Evolutionary conservation across 208 protist species (phyloP), one percentile per base, ranked within the genome.

Genomic region (Acanthamoeba triangularis): DNA sequence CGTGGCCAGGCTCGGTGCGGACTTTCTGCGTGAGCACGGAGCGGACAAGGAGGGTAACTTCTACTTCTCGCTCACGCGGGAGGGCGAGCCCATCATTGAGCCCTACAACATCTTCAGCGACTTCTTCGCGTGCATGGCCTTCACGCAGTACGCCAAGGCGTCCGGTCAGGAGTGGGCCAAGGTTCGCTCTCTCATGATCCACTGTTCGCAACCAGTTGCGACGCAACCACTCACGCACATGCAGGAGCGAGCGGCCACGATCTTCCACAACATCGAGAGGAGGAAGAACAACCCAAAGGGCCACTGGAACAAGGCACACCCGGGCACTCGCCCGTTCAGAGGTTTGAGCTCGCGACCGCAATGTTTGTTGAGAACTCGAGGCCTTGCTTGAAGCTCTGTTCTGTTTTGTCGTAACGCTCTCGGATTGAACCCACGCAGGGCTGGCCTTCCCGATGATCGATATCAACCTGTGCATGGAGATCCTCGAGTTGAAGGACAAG

Each of bases 51-150:
- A 78, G 10, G 90, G 61, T 47, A 78, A 94, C 56, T 94, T 35
- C 59, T 94, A 94, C 47, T 94, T 94, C 56, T 67, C 90, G 28
- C 44, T 94, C 14, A 94, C 41, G 11, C 65, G 56, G 1, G 35
- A 94, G 63, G 90, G 90, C 11, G 33, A 78, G 41, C 90, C 90
- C 30, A 56, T 94, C 49, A 65, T 94, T 10, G 47, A 67, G 30
- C 90, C 90, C 47, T 94, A 85, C 90, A 94, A 84, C 72, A 94
- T 94, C 37, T 94, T 94, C 63, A 80, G 49, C 49, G 90, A 94
- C 72, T 94, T 54, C 52, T 94, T 94, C 23, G 90, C 90, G 1
- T 94, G 90, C 52, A 94, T 94, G 65, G 90, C 61, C 23, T 78
- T 67, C 28, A 28, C 90, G 28, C 56, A 65, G 49, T 94, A 67